phyloP scores from a whole-genome alignment of 140 eudicot species.

The Ambrosia hybrid region DNA sequence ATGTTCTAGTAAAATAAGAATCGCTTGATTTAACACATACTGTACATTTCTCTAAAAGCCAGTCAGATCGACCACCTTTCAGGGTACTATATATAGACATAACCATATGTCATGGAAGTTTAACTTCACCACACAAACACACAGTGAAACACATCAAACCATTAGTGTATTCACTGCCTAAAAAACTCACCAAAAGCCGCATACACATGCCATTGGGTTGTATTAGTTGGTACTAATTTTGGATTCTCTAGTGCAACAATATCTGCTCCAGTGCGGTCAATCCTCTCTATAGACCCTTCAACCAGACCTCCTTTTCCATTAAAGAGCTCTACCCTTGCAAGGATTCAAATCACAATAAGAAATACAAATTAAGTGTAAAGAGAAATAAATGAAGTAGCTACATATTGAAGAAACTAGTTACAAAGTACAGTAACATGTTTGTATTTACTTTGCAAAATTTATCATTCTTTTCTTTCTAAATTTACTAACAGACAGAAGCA shows the following conservation, averaged over 20 bases:
- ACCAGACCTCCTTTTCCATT: conserved; percentile 91
- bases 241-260: conserved; percentile 68
- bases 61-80: conserved; percentile 97
- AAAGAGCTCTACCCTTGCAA: conserved; percentile 90
- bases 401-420: conserved; percentile 6
- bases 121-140: conserved; percentile 6
- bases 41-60: conserved; percentile 99
- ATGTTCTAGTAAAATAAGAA: conserved; percentile 2
- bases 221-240: conserved; percentile 41
- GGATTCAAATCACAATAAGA: conserved; percentile 21
- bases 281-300: conserved; percentile 65
- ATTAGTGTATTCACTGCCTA: conserved; percentile 4
- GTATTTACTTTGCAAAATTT: not conserved
- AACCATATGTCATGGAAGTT: conserved; percentile 15
- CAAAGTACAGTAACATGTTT: too few relatives aligned
- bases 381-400: not conserved
- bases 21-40: conserved; percentile 36
- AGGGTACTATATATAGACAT: conserved; percentile 60
- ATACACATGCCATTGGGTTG: conserved; percentile 83
- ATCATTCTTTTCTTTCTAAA: too few relatives aligned
- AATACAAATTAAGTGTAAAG: conserved; percentile 9
- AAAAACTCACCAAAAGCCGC: conserved; percentile 82
- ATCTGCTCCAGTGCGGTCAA: conserved; percentile 83
- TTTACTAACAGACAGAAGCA: too few relatives aligned
- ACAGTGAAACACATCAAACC: conserved; percentile 6